A percentile compares a stretch with the other conserved stretches of the same genome.
Conservation (phyloP, 768 basidiomycete species). For the Boletus rubropictus region DNA sequence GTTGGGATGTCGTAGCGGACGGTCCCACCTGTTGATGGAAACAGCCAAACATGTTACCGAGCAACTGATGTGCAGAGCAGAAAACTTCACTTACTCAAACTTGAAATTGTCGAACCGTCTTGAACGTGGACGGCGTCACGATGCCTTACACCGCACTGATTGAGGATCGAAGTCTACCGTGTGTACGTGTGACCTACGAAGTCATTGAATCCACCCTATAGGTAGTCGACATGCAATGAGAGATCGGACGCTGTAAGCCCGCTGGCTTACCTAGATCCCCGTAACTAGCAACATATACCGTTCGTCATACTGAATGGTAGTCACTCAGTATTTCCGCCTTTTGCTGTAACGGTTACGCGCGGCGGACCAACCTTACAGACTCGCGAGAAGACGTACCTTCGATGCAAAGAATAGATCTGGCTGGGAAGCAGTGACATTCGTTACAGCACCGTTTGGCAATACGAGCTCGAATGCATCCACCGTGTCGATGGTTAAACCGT, state of each 20-base stretch:
- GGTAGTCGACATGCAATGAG: not conserved
- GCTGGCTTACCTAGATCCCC: too few species aligned
- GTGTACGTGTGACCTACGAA: constrained; percentile 34
- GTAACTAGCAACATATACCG: too few species aligned
- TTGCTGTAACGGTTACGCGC: too few species aligned
- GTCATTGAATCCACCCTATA: constrained; percentile 61
- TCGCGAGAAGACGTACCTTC: constrained; percentile 30
- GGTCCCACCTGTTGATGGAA: constrained; percentile 45
- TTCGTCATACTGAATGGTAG: too few species aligned
- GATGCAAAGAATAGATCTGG: constrained; percentile 42
- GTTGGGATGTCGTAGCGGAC: constrained; percentile 28
- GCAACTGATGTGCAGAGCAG: constrained; percentile 1
- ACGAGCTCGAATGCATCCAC: constrained; percentile 55
- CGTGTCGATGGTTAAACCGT: constrained; percentile 53
- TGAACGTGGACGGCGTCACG: constrained; percentile 52
- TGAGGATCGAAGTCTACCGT: constrained; percentile 15
- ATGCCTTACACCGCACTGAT: constrained; percentile 45
- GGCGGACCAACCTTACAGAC: too few species aligned
- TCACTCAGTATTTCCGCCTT: too few species aligned
- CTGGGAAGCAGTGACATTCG: constrained; percentile 30
- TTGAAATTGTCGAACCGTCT: constrained; percentile 33
- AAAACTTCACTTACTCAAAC: constrained; percentile 19
- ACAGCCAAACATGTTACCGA: constrained; percentile 2
- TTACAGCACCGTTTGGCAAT: constrained; percentile 46
- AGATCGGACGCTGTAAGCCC: too few species aligned